Conservation (phyloP, 176 grass and related monocot species). For the Thinopyrum elongatum region DNA sequence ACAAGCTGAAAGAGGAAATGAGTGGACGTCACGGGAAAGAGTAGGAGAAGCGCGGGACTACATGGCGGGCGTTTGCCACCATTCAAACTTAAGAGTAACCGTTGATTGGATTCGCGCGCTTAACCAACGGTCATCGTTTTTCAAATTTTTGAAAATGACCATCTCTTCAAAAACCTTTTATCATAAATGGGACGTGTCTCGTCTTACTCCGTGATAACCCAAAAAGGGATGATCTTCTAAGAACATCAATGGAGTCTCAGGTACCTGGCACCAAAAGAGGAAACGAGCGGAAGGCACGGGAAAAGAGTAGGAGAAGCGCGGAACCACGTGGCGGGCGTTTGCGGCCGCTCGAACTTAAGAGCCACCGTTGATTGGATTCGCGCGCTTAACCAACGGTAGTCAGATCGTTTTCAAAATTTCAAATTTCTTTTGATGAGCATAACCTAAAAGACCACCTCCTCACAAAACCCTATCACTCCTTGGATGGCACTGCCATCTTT, state of each 20-base stretch:
- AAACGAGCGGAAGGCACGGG: not conserved
- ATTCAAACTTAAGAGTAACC: too few species aligned
- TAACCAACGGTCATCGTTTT: too few species aligned
- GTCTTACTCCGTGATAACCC: too few species aligned
- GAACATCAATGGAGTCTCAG: not conserved
- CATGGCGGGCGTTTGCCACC: too few species aligned
- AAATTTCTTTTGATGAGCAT: not conserved
- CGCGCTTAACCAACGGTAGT: not conserved
- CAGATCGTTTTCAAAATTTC: not conserved
- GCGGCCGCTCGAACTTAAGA: not conserved
- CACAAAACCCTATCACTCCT: too few species aligned
- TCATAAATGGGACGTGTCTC: too few species aligned
- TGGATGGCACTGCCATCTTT: not conserved
- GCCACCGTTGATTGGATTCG: not conserved
- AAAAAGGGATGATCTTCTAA: too few species aligned
- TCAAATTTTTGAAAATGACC: too few species aligned
- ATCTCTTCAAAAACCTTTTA: too few species aligned
- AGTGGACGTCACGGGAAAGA: not conserved
- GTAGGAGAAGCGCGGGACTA: not conserved
- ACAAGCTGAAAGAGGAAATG: not conserved
- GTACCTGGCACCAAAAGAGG: not conserved
- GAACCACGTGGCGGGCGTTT: fast-evolving
- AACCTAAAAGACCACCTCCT: not conserved
- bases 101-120: too few species aligned
- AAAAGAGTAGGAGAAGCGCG: not conserved